Evolutionary conservation across 768 basidiomycete species (phyloP).

Genomic region (Boletellus ananas): DNA sequence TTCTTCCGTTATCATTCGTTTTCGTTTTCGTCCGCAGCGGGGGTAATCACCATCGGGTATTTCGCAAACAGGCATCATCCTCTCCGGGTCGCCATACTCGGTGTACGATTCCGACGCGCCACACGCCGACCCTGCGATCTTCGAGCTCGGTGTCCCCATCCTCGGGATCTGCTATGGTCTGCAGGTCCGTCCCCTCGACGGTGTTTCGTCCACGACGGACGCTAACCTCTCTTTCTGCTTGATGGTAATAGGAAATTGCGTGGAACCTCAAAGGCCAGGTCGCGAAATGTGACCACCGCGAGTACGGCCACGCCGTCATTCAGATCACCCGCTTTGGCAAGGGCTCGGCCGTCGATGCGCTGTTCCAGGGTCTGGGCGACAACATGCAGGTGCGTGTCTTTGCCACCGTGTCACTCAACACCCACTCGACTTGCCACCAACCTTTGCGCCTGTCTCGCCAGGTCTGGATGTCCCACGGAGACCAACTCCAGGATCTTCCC

Average conservation of each 20-base stretch:
- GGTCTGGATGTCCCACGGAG: conserved; percentile 99
- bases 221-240: not conserved
- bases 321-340: conserved; percentile 62
- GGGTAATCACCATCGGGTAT: not conserved
- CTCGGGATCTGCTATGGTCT: conserved; percentile 98
- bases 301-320: conserved; percentile 90
- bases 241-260: conserved; percentile 74
- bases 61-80: conserved; percentile 69
- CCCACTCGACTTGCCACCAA: not conserved
- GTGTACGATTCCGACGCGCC: conserved; percentile 93
- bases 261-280: conserved; percentile 84
- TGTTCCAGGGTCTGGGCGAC: conserved; percentile 85
- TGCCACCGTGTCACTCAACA: not conserved
- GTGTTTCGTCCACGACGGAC: not conserved
- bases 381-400: conserved; percentile 70
- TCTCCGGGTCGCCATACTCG: conserved; percentile 97
- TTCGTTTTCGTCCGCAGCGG: not conserved
- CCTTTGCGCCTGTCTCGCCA: conserved; percentile 30
- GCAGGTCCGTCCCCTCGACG: conserved; percentile 51
- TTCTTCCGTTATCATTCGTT: not conserved
- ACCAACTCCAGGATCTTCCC: conserved; percentile 82
- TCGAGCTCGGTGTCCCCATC: conserved; percentile 83
- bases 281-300: conserved; percentile 82
- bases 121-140: conserved; percentile 90
- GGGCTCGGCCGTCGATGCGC: conserved; percentile 52